Evolutionary conservation across 768 basidiomycete species (phyloP), one percentile per base, ranked within the genome.

Genomic region (Kondoa subrosea): DNA sequence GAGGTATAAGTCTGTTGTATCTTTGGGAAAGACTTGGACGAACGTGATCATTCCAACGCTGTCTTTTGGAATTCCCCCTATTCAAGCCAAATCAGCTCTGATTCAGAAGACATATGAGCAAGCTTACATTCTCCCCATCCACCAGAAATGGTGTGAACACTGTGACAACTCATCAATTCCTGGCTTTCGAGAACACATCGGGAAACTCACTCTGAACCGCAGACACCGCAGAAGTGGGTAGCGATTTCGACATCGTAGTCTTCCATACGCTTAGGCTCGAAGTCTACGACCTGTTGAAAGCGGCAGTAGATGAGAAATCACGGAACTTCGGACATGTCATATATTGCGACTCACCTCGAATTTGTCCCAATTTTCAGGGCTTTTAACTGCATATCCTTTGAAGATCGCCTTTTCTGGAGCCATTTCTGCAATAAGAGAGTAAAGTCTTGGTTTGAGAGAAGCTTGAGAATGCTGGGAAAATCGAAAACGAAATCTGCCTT

Each of bases 131-230:
- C 65, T 16, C 74, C 74, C 74, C 73, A 72, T 57, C 72, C 66
- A 29, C 69, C 71, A 30, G 71, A 71, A 34, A 74, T 60, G 56
- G 74, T 74, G 71, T 74, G 74, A 29, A 74, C 72, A 31, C 40
- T 50, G 40, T 21, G 21, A 21, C 21, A 50, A n/a, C n/a, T n/a
- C n/a, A n/a, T n/a, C n/a, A 21, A 50, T 50, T 8, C 21, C 21
- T 8, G 40, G 40, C 40, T 50, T 50, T 21, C 8, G 8, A 21
- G 21, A 50, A 50, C 12, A 50, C 12, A 50, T 8, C 8, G 40
- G 40, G 12, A 50, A 21, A 21, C 40, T 50, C 21, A 50, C 40
- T 61, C 70, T 8, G 57, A 71, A 26, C 56, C 64, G 61, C 72
- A 73, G 34, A 72, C 64, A 30, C 71, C 72, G 31, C 73, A 73